Base-by-base conservation (phyloP, 1,139 yeast species). In the Yarrowia galli region DNA sequence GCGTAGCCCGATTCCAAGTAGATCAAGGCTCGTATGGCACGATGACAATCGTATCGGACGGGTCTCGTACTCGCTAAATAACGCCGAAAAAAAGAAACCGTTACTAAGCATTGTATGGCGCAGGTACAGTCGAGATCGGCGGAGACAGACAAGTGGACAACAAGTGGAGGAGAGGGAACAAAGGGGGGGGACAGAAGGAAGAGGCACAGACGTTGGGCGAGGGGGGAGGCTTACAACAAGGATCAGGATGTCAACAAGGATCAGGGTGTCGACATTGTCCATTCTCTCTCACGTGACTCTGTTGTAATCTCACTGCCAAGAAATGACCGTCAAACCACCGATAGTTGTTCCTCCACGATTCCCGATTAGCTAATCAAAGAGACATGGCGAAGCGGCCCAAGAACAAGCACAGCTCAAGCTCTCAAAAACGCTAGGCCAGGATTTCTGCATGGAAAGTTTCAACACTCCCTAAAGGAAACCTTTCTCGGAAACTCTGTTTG, bases 361-460 rank as follows among this genome's bases (percentile, higher is more conserved):
- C 32, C 32, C 32, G 32, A 28, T 49, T 49, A 49, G 23, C 56
- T 49, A 49, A 49, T 10, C 56, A 18, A 28, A 28, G 32, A 28
- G 32, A 28, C 32, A 3, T 28, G 32, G 32, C 32, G 1, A 28
- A 28, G 10, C 6, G 32, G 8, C 32, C 32, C 4, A 28, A 28
- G 8, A 6, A 28, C 32, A 28, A 28, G 32, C 32, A 28, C 7
- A 7, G 32, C 9, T 28, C 1, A 28, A 28, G 32, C 32, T 28
- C 32, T 28, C 32, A 8, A 28, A 10, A 8, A 10, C 32, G 18
- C 35, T 46, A 49, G 54, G 5, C 56, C 40, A 51, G 32, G 42
- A 35, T 36, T 36, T 40, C 43, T 53, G 60, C 60, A 38, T 36
- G 45, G 60, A 53, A 53, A 53, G 60, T 53, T 53, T 53, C 60